These are phyloP conservation scores for Solanum pimpinellifolium DNA, from an alignment of 257 asterid species.

Conservation along the genomic window DNA sequence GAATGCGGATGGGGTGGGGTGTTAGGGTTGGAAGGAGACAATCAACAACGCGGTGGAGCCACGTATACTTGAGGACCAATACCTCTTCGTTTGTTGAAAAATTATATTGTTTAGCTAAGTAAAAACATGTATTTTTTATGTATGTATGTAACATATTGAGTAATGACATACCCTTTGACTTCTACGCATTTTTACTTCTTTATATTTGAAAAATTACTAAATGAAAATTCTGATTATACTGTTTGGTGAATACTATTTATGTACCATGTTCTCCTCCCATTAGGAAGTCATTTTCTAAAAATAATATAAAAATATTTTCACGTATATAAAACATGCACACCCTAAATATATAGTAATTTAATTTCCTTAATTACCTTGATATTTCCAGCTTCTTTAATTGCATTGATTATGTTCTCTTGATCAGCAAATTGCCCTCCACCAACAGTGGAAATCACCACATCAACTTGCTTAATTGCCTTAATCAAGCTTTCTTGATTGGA, in stretches of 20 bases:
- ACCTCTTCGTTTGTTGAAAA: background rate
- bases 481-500: slow-evolving; percentile 10
- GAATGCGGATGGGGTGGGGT: background rate
- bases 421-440: background rate
- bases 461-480: slow-evolving; percentile 23
- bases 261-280: background rate
- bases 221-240: too few species aligned
- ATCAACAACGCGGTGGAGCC: background rate
- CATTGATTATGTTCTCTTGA: slow-evolving; percentile 16
- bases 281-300: background rate
- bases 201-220: too few species aligned
- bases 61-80: background rate
- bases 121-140: background rate
- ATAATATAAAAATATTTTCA: background rate
- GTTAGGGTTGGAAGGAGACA: background rate
- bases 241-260: too few species aligned
- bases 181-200: too few species aligned
- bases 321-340: background rate
- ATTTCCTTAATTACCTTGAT: slow-evolving; percentile 8
- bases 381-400: slow-evolving; percentile 27
- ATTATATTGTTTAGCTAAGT: too few species aligned
- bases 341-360: background rate
- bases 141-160: background rate
- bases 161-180: background rate
- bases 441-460: slow-evolving; percentile 24